A percentile compares a stretch with the other conserved stretches of the same genome.
phyloP scores from a whole-genome alignment of 2,329 filamentous ascomycete genomes.

The Verticillium klebahnii region DNA sequence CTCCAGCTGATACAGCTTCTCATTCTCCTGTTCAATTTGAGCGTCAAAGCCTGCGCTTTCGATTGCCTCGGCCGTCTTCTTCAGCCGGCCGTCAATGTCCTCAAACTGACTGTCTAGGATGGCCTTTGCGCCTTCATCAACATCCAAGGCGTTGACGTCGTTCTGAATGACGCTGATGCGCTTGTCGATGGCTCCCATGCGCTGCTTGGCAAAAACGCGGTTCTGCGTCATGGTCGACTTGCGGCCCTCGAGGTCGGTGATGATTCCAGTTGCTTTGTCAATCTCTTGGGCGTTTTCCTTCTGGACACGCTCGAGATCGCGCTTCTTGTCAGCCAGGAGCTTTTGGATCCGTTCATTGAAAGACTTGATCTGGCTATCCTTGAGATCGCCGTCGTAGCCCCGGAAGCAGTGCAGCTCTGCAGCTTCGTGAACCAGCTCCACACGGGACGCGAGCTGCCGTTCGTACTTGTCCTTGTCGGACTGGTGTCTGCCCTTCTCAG shows the following conservation, averaged over 20 bases:
- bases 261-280: constrained; percentile 63
- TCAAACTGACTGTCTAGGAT: constrained; percentile 69
- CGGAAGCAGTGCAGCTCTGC: constrained; percentile 74
- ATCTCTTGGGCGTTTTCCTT: constrained; percentile 70
- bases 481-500: constrained; percentile 72
- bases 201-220: constrained; percentile 67
- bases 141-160: constrained; percentile 65
- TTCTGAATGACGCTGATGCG: constrained; percentile 62
- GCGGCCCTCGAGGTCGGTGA: constrained; percentile 70
- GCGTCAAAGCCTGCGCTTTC: constrained; percentile 64
- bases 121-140: constrained; percentile 82
- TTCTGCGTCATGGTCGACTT: constrained; percentile 70
- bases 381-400: constrained; percentile 76
- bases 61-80: constrained; percentile 58
- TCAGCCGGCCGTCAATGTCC: constrained; percentile 61
- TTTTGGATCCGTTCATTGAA: constrained; percentile 78
- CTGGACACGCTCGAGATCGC: constrained; percentile 69
- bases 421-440: constrained; percentile 71
- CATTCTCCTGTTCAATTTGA: constrained; percentile 62
- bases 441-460: constrained; percentile 67
- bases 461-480: constrained; percentile 87
- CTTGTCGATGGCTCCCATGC: constrained; percentile 69
- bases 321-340: constrained; percentile 72
- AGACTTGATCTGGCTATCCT: constrained; percentile 65
- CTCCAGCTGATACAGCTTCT: constrained; percentile 64